phyloP scores from a whole-genome alignment of 148 eudicot genomes.

The Rhododendron griersonianum region DNA sequence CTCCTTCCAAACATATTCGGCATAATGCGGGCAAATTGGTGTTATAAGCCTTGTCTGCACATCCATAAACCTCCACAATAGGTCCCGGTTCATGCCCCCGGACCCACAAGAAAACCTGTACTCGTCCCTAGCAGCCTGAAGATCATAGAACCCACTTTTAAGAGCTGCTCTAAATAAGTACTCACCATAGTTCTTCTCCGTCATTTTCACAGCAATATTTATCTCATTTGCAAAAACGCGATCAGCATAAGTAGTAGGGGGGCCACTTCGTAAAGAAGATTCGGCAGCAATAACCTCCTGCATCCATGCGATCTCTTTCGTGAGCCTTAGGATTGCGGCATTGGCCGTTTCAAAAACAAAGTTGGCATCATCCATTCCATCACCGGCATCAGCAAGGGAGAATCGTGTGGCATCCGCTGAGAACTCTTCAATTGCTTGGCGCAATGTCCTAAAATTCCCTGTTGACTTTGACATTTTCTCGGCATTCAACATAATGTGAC shows the following conservation, averaged over 20 bases:
- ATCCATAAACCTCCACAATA: constrained; percentile 74
- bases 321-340: constrained; percentile 83
- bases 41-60: constrained; percentile 78
- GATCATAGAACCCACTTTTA: constrained; percentile 80
- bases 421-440: constrained; percentile 73
- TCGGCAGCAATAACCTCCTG: constrained; percentile 69
- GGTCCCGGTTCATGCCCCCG: constrained; percentile 64
- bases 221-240: constrained; percentile 87
- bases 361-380: constrained; percentile 95
- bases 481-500: constrained; percentile 78
- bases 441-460: constrained; percentile 76
- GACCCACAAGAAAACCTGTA: constrained; percentile 80
- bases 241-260: constrained; percentile 65
- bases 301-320: constrained; percentile 86
- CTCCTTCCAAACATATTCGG: constrained; percentile 78
- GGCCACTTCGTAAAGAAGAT: constrained; percentile 46
- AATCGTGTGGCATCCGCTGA: constrained; percentile 87
- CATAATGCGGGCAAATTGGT: constrained; percentile 86
- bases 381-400: constrained; percentile 93
- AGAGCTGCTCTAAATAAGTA: constrained; percentile 77
- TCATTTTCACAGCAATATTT: constrained; percentile 53
- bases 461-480: constrained; percentile 99
- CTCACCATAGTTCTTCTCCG: constrained; percentile 63
- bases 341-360: constrained; percentile 92
- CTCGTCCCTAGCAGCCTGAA: constrained; percentile 85